These are phyloP conservation scores for Pyrus betulifolia DNA, from an alignment of 306 rosid genomes.

Conservation along the genomic window DNA sequence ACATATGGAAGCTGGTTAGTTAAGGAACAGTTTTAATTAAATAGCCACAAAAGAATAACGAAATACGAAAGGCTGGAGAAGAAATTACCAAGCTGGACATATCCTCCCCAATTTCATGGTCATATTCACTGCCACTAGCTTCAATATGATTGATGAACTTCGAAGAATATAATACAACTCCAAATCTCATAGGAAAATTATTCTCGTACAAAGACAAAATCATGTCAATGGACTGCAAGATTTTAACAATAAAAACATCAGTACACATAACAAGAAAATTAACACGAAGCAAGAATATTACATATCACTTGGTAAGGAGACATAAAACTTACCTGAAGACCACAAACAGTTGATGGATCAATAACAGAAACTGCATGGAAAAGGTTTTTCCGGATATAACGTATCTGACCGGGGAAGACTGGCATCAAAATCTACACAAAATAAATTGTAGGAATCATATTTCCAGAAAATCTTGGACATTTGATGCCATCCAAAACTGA, in stretches of 20 bases:
- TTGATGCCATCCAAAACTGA: neutral
- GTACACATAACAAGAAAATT: constrained; percentile 19
- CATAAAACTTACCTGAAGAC: constrained; percentile 70
- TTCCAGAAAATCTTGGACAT: neutral
- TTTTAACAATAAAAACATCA: constrained; percentile 12
- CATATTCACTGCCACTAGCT: constrained; percentile 22
- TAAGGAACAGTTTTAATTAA: neutral
- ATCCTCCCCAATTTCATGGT: constrained; percentile 49
- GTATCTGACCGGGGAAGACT: constrained; percentile 91
- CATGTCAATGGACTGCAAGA: constrained; percentile 79
- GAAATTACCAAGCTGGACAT: constrained; percentile 58
- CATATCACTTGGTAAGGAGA: constrained; percentile 10
- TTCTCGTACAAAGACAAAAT: constrained; percentile 67
- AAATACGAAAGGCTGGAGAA: neutral
- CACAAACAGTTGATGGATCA: constrained; percentile 79
- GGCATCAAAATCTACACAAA: constrained; percentile 85
- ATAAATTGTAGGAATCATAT: neutral
- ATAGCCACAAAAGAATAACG: neutral
- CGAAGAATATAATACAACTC: constrained; percentile 81
- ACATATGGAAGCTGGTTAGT: neutral
- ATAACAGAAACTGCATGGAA: constrained; percentile 79
- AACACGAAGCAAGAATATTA: constrained; percentile 8
- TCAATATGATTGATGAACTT: constrained; percentile 53
- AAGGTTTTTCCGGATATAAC: constrained; percentile 90
- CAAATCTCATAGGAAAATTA: constrained; percentile 80